Evolutionary conservation across 2,329 filamentous ascomycete species (phyloP), one percentile per base, ranked within the genome.

Genomic region (Remersonia thermophila): DNA sequence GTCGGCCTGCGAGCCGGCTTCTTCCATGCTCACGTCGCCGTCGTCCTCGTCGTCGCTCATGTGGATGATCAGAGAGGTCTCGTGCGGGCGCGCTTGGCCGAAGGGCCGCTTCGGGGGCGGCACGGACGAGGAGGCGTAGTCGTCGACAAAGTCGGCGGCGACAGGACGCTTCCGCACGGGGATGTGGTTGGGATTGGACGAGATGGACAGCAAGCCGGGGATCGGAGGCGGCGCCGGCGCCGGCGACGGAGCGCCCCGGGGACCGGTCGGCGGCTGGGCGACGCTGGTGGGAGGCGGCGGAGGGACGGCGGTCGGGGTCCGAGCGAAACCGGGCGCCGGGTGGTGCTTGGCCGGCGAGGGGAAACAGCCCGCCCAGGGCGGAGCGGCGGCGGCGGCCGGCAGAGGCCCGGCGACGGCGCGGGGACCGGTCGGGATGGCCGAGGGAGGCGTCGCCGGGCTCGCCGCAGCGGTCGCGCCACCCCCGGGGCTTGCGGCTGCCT

Each of bases 51-150:
- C 72, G 18, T 93, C 87, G 52, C 84, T 93, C 27, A 93, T 79
- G 45, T 93, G 75, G 47, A 94, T 93, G 27, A 94, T 72, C 35
- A 93, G 71, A 3, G 70, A 70, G 33, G 76, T 67, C 16, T 78
- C 67, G 35, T 69, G 62, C n/a, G n/a, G n/a, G 16, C 66, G 64
- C 32, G 63, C 65, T 30, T 77, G 72, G 10, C 71, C 72, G 48
- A 79, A 77, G 3, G 74, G 70, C 33, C 78, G 73, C 47, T 82
- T 83, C 12, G 57, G 49, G 10, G 60, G 51, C 2, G 57, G n/a
- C n/a, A n/a, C 50, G 2, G 53, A 49, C 1, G 52, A 49, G 59
- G 52, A 0, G 63, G 58, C n/a, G n/a, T n/a, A n/a, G 14, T 65
- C 62, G n/a, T 73, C 70, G 41, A 82, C 74, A 44, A 82, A 78